A percentile compares a stretch with the other conserved stretches of the same genome.
phyloP scores from a whole-genome alignment of 805 yeast species.

The Ogataea chonburiensis region DNA sequence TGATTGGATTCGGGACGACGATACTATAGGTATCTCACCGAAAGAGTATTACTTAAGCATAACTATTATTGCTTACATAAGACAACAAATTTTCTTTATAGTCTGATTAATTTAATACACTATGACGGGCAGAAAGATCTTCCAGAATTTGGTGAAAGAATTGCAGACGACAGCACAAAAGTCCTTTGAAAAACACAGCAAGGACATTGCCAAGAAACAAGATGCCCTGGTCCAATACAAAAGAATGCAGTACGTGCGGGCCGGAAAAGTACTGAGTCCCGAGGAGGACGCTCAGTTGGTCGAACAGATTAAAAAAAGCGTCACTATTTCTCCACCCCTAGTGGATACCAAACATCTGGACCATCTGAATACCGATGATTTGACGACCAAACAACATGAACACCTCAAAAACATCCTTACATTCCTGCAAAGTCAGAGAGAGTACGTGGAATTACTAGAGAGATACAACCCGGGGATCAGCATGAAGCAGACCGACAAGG shows the following conservation, averaged over 20 bases:
- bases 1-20: too few relatives aligned
- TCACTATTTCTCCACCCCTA: constrained; percentile 28
- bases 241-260: constrained; percentile 43
- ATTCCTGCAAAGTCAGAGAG: constrained; percentile 70
- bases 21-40: too few relatives aligned
- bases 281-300: constrained; percentile 36
- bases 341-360: constrained; percentile 28
- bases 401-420: constrained; percentile 59
- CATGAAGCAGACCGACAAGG: constrained; percentile 74
- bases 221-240: constrained; percentile 48
- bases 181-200: constrained; percentile 38
- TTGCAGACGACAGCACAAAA: constrained; percentile 38
- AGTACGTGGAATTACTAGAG: constrained; percentile 73
- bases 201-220: constrained; percentile 42
- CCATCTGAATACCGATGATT: constrained; percentile 28
- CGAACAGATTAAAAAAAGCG: constrained; percentile 35
- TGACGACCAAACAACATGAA: constrained; percentile 25
- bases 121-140: constrained; percentile 27
- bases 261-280: constrained; percentile 35
- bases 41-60: too few relatives aligned
- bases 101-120: too few relatives aligned
- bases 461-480: constrained; percentile 84
- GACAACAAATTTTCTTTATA: too few relatives aligned
- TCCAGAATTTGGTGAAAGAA: constrained; percentile 39
- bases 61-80: too few relatives aligned